Evolutionary conservation across 176 grass and related monocot species (phyloP), one percentile per base, ranked within the genome.

Genomic region (Alloteropsis semialata): DNA sequence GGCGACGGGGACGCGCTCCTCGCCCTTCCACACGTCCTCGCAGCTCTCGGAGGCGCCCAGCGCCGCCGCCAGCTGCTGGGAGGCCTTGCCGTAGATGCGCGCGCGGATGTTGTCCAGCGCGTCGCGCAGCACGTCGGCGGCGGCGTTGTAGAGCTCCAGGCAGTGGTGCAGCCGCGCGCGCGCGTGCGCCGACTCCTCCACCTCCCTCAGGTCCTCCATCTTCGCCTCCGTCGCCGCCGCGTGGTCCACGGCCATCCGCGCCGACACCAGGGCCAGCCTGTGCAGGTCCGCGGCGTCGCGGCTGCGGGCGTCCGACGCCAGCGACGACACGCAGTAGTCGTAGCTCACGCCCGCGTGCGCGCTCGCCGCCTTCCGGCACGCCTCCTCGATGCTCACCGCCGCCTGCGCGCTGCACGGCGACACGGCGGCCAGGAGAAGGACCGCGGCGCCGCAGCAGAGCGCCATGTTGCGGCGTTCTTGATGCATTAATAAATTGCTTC

Each of bases 21-120:
- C 69, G 41, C 89, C 89, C 69, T 84, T 80, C 84, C 84, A 80
- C 18, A 75, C 89, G 44, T 84, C 81, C 89, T 91, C 84, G 85
- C 89, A 91, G 69, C 80, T 79, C 89, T 91, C 84, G 8, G 89
- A 45, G 11, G 89, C 84, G 68, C 69, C 80, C 0, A 87, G 60
- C 42, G 89, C 80, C 1, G 84, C 69, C 41, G 33, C 75, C 19
- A 91, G 85, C 81, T 84, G 89, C 69, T 84, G 61, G 3, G 69
- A 50, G 2, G 89, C 84, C 81, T 62, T 84, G 33, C 68, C 89
- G 81, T 91, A 91, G 25, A 84, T 21, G 80, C 33, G 80, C 5
- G 81, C 57, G 2, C 44, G 75, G 66, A 91, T 64, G 80, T 91
- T 91, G 44, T 91, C 89, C 14, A 91, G 80, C 50, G 89, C 89